Evolutionary conservation across 192 early-diverging fungal species (phyloP).

Genomic region (Pilaira anomala): DNA sequence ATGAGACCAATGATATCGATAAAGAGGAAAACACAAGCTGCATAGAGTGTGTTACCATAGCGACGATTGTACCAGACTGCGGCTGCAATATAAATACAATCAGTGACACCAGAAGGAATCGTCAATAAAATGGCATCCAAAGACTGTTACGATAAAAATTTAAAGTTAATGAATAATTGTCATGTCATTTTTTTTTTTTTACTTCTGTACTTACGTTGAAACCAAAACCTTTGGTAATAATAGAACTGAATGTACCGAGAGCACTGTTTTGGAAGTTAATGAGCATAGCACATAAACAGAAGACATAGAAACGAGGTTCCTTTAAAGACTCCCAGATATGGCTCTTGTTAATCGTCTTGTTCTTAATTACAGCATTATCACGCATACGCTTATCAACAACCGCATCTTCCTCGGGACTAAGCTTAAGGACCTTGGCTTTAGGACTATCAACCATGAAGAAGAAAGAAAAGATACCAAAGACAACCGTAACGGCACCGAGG

Average conservation of each 20-base stretch:
- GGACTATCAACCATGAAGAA: slow-evolving; percentile 30
- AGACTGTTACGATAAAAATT: slow-evolving; percentile 1
- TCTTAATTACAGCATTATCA: slow-evolving; percentile 18
- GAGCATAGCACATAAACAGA: slow-evolving; percentile 9
- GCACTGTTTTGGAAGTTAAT: slow-evolving; percentile 21
- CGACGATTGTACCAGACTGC: slow-evolving; percentile 22
- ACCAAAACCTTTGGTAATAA: slow-evolving; percentile 19
- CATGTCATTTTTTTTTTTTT: slow-evolving; percentile 6
- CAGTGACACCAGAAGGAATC: slow-evolving; percentile 21
- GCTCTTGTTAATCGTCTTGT: slow-evolving; percentile 12
- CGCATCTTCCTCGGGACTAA: slow-evolving; percentile 23
- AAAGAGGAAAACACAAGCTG: not conserved
- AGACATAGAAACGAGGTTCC: slow-evolving; percentile 19
- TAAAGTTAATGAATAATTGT: not conserved
- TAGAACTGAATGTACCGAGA: slow-evolving; percentile 5
- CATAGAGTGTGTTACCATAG: slow-evolving; percentile 19
- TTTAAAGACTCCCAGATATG: slow-evolving; percentile 17
- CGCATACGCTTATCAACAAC: slow-evolving; percentile 24
- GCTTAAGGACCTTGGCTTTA: slow-evolving; percentile 2
- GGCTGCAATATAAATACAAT: slow-evolving; percentile 1
- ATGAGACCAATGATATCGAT: slow-evolving; percentile 19
- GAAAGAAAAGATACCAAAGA: slow-evolving; percentile 20
- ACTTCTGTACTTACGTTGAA: slow-evolving; percentile 12
- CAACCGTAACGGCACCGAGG: slow-evolving; percentile 16
- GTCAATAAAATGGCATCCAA: slow-evolving; percentile 23